A percentile compares a stretch with the other conserved stretches of the same genome.
Conservation (phyloP, 495 filamentous ascomycete genomes). For the Copromyces sp. region DNA sequence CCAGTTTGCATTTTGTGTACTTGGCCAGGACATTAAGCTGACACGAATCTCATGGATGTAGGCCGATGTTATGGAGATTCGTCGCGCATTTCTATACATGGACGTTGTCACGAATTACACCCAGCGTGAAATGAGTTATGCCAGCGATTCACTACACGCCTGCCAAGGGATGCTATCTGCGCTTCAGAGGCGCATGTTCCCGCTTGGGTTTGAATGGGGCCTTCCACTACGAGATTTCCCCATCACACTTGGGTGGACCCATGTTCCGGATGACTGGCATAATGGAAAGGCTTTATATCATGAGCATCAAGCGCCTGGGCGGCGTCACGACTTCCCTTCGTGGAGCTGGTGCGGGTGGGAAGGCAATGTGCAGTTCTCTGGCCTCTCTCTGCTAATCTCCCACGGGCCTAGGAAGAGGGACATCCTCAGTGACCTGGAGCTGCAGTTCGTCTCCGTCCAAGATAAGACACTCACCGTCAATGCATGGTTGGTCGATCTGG, state of each 20-base stretch:
- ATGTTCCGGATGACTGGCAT: not conserved
- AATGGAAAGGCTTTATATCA: too few relatives aligned
- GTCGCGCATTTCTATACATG: too few relatives aligned
- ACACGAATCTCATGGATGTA: too few relatives aligned
- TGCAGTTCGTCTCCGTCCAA: not conserved
- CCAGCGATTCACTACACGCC: slow-evolving; percentile 9
- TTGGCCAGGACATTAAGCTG: too few relatives aligned
- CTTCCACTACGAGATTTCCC: slow-evolving; percentile 4
- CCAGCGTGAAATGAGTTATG: slow-evolving; percentile 5
- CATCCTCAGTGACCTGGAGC: slow-evolving; percentile 1
- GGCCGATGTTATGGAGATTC: too few relatives aligned
- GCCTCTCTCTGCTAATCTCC: too few relatives aligned
- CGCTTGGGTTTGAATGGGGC: slow-evolving; percentile 8
- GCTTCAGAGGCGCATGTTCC: slow-evolving; percentile 2
- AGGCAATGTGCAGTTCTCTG: not conserved
- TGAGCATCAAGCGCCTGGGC: not conserved
- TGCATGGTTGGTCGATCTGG: slow-evolving; percentile 3
- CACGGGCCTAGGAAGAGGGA: not conserved
- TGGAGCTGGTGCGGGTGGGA: slow-evolving; percentile 13
- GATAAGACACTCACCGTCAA: slow-evolving; percentile 1
- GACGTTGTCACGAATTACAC: slow-evolving; percentile 6
- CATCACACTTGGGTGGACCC: slow-evolving; percentile 6
- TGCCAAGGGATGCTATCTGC: slow-evolving; percentile 1
- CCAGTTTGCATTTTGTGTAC: too few relatives aligned
- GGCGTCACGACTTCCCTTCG: slow-evolving; percentile 5